Base-by-base conservation (phyloP, 495 filamentous ascomycete species). In the Penicillium tannophilum region DNA sequence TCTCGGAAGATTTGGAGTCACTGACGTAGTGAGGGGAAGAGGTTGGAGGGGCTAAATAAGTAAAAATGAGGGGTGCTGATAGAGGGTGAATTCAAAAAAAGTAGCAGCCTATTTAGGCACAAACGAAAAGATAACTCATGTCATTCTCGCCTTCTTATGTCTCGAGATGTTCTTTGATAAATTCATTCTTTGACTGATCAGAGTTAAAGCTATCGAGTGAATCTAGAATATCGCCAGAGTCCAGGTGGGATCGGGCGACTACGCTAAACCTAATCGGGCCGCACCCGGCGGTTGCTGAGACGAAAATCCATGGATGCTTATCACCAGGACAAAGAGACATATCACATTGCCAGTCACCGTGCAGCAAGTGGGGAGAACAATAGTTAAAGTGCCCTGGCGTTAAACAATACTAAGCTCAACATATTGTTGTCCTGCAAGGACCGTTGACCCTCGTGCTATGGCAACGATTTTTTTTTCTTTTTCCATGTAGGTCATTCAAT, bases 21-120 rank as follows among this genome's bases (percentile, higher is more conserved):
- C 42, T 26, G 56, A 41, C 20, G 45, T 48, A 30, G 36, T 58
- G 58, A 58, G 62, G 58, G 52, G 59, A 33, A 58, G 20, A 43
- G 31, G 47, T 28, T 45, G 59, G 59, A 43, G 49, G 59, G 55
- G 59, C 41, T 47, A 47, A 48, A 36, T 36, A 26, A 26, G 36
- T 26, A 16, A 36, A n/a, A 31, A 44, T 47, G 31, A n/a, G 45
- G 33, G 36, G 39, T 14, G 39, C 11, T 1, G 14, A 41, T n/a
- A 3, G 33, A 11, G 10, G 17, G 39, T 41, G 39, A 41, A 6
- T n/a, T 16, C 14, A 6, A 41, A 1, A 41, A 17, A 41, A 41
- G 39, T 16, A n/a, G 14, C 16, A 41, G 39, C 39, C 39, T 41
- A 14, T 0, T 5, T 41, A 41, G 39, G 39, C 39, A 41, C 16